Base-by-base conservation (phyloP, 2,329 filamentous ascomycete genomes). In the Coleophoma eucalyptorum region DNA sequence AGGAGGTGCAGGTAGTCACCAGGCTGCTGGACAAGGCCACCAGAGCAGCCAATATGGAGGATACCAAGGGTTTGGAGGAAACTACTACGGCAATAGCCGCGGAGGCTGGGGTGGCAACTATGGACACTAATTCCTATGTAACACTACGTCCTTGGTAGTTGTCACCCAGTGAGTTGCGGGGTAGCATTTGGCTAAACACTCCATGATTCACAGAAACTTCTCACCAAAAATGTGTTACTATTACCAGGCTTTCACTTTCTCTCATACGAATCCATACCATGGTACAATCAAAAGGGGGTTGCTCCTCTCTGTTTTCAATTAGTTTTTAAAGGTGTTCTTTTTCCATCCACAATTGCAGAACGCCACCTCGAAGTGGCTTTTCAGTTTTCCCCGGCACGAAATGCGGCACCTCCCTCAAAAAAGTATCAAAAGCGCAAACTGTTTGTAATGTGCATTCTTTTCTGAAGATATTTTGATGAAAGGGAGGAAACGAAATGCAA, bases 81-180 rank as follows among this genome's bases (percentile, higher is more conserved):
- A 63, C 49, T 66, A 71, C 50, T 65, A 66, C 49, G 62, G 63
- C 43, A 71, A 68, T 43, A 70, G 69, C 51, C 71, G 73, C 43
- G 73, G 73, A 53, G 74, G 74, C 50, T 77, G 74, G 74, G 72
- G 74, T 57, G 68, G 67, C 58, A 76, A 74, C 63, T 77, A 76
- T 54, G 60, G 61, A 61, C 60, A 66, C 54, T 66, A 65, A 64
- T 61, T 52, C 45, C 48, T 46, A 47, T 47, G 58, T 59, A 61
- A 55, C 54, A 52, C 50, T 55, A 58, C 56, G 56, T 61, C 58
- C 58, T 55, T 60, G 60, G 56, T 55, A 55, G 42, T 60, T 59
- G 55, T 57, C 55, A 48, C 52, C 56, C 53, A 49, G 32, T 48
- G 20, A 41, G 19, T 31, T 41, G 21, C 31, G 42, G 33, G 16